Base-by-base conservation (phyloP, 257 asterid species). In the Solanum gandarillasii region DNA sequence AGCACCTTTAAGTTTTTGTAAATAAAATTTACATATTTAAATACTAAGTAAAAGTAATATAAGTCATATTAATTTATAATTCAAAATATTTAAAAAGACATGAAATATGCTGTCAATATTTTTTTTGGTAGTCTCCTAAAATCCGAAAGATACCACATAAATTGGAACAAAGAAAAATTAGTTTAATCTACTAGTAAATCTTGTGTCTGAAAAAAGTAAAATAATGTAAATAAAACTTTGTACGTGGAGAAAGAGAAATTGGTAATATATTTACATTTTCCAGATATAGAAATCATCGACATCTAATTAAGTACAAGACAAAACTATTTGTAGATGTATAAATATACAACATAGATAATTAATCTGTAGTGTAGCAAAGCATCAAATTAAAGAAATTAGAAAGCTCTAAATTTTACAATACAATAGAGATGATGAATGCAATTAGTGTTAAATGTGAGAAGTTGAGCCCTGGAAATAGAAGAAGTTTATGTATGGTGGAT, bases 381-480 rank as follows among this genome's bases (percentile, higher is more conserved):
- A 87, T 21, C 90, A 34, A 72, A 20, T 65, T 35, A 65, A 12
- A 55, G 52, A 8, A n/a, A 76, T 38, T 11, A 58, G 27, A 9
- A 39, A 52, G 39, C 21, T 39, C 9, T 18, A 6, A 25, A n/a
- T 21, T 29, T 35, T 27, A 35, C 62, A 13, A 23, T 5, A 60
- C 2, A 32, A 91, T 85, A 88, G 88, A 89, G 88, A 87, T 90
- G 93, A 89, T 90, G 93, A 89, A 89, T 10, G 70, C 16, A 60
- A 21, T 1, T 5, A 87, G 87, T 88, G 84, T 67, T 29, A 90
- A 92, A 82, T 36, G 84, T 52, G 92, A 84, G 79, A 58, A 11
- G 31, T 4, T 78, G 43, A 88, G 48, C 83, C 89, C 87, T 3
- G 88, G 90, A 21, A 72, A 32, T 32, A 89, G 90, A 79, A 83